Evolutionary conservation across 2,329 filamentous ascomycete species (phyloP).

Genomic region (Phyllosticta citribraziliensis): DNA sequence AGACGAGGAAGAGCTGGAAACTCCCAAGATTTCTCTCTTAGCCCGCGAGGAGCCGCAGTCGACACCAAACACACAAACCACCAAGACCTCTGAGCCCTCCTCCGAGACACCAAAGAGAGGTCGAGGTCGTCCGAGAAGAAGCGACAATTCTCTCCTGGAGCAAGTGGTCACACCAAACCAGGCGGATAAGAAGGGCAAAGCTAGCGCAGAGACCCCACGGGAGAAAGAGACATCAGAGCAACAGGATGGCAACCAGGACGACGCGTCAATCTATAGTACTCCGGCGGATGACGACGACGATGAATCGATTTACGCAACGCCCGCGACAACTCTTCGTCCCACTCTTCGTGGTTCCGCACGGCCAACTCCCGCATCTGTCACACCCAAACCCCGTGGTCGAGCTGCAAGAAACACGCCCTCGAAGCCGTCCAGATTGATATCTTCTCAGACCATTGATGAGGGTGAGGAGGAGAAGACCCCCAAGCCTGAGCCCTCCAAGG

Average conservation of each 20-base stretch:
- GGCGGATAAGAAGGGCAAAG: not conserved
- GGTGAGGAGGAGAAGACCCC: conserved; percentile 1
- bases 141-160: not conserved
- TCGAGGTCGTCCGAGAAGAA: not conserved
- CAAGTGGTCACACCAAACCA: not conserved
- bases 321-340: conserved; percentile 5
- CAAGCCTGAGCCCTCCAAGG: not conserved
- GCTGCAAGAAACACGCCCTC: conserved; percentile 5
- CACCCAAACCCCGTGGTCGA: conserved; percentile 1
- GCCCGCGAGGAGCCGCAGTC: not conserved
- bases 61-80: not conserved
- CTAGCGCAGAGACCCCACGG: not conserved
- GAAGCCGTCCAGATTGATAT: conserved; percentile 3
- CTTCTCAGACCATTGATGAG: conserved; percentile 3
- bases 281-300: conserved; percentile 4
- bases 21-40: not conserved
- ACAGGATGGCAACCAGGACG: not conserved
- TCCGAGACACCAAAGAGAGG: not conserved
- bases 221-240: not conserved
- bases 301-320: conserved; percentile 9
- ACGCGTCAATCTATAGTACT: conserved; percentile 7
- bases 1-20: not conserved
- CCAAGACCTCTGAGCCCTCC: not conserved
- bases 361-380: conserved; percentile 1
- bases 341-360: not conserved